A percentile compares a stretch with the other conserved stretches of the same genome.
phyloP scores from a whole-genome alignment of 164 flowering plant species.

The Dillenia turbinata region DNA sequence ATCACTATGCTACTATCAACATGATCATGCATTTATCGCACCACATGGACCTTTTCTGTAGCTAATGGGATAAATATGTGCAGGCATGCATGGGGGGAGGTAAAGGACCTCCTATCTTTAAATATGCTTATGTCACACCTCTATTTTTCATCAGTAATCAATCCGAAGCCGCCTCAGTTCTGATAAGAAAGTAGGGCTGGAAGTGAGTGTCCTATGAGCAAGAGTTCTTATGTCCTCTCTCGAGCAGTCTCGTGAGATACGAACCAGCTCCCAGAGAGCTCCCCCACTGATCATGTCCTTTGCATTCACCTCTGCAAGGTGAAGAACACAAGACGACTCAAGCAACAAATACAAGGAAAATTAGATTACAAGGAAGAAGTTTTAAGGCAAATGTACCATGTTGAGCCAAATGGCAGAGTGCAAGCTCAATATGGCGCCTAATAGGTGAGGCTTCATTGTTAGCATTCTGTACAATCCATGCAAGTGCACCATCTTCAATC shows the following conservation, averaged over 20 bases:
- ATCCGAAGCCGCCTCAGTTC: conserved; percentile 67
- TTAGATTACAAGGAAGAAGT: neutral
- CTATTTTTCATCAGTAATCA: conserved; percentile 26
- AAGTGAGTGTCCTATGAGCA: conserved; percentile 57
- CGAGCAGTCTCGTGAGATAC: conserved; percentile 84
- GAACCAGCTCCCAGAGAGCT: conserved; percentile 94
- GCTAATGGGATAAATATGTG: too few species aligned
- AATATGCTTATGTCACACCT: too few species aligned
- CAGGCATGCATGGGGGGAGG: too few species aligned
- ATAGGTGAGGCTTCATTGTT: conserved; percentile 85
- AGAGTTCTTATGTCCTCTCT: conserved; percentile 83
- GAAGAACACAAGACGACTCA: conserved; percentile 3
- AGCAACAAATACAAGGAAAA: neutral
- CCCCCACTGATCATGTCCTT: conserved; percentile 87
- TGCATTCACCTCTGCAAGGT: conserved; percentile 71
- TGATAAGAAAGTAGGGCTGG: conserved; percentile 71
- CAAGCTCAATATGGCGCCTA: conserved; percentile 89
- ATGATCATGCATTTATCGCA: too few species aligned
- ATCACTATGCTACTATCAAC: too few species aligned
- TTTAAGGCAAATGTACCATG: conserved; percentile 45
- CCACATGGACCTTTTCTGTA: too few species aligned
- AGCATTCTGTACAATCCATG: conserved; percentile 95
- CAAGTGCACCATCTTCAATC: conserved; percentile 88
- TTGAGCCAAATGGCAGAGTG: conserved; percentile 95
- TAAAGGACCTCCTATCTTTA: too few species aligned